Evolutionary conservation across 106 monocot genomes (phyloP).

Genomic region (Agapanthus africanus): DNA sequence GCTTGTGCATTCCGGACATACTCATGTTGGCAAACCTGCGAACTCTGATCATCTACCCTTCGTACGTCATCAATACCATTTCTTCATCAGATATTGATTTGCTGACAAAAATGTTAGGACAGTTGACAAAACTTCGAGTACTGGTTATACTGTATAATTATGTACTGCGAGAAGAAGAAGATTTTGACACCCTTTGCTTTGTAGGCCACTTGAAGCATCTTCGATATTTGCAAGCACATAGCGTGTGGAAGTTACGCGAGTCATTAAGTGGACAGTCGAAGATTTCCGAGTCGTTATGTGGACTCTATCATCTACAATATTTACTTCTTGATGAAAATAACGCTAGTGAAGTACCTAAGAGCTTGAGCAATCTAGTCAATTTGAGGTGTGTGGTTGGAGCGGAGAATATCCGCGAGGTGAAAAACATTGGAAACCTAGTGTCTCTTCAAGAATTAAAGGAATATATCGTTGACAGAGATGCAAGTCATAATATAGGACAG

Average conservation of each 20-base stretch:
- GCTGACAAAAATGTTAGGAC: not conserved
- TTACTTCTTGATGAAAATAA: not conserved
- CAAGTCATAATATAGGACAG: no score
- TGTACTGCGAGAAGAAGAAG: not conserved
- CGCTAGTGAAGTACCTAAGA: constrained; percentile 1
- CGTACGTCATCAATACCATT: not conserved
- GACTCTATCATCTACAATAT: constrained; percentile 7
- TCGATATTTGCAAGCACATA: constrained; percentile 12
- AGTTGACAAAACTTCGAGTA: constrained; percentile 4
- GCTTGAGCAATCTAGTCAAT: constrained; percentile 16
- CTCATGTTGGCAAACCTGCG: not conserved
- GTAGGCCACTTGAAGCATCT: constrained; percentile 14
- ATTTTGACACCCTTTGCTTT: no score
- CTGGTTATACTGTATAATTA: constrained; percentile 1
- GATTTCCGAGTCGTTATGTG: constrained; percentile 5
- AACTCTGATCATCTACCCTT: not conserved
- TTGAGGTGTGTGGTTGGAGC: no score
- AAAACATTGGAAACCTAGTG: no score
- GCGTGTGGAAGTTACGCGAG: not conserved
- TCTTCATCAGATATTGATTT: not conserved
- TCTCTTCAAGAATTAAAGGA: not conserved
- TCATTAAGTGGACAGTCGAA: no score
- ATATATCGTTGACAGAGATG: no score
- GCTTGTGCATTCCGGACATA: constrained; percentile 1
- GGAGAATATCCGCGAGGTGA: no score